A percentile compares a stretch with the other conserved stretches of the same genome.
These are phyloP conservation scores for Saprolegnia diclina DNA, from an alignment of 352 stramenopile species.

Conservation along the genomic window DNA sequence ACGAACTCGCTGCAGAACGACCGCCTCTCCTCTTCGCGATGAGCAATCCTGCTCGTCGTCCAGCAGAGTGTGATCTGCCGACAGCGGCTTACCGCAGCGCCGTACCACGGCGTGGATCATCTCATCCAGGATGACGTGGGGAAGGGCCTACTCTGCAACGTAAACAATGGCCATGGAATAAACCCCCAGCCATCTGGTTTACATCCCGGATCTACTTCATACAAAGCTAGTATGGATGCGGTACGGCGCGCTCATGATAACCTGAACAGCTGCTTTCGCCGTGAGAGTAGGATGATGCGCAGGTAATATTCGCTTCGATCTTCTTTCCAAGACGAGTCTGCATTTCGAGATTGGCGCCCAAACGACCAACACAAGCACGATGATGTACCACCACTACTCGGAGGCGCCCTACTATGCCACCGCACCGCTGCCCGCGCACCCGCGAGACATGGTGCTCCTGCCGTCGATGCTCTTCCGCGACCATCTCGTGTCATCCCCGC, in stretches of 20 bases:
- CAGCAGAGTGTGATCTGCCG: too few relatives aligned
- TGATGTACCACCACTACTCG: conserved; percentile 12
- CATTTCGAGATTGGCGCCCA: background rate
- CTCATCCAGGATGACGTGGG: background rate
- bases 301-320: conserved; percentile 2
- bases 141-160: background rate
- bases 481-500: background rate
- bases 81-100: background rate
- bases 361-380: background rate
- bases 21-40: too few relatives aligned
- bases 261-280: background rate
- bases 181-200: background rate
- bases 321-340: background rate
- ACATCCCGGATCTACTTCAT: background rate
- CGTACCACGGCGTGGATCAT: background rate
- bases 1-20: too few relatives aligned
- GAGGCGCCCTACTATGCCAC: background rate
- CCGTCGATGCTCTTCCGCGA: background rate
- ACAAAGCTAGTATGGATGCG: background rate
- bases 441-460: conserved; percentile 7
- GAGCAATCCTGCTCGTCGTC: too few relatives aligned
- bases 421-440: background rate
- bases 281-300: conserved; percentile 5
- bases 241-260: background rate
- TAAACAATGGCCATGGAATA: background rate